Evolutionary conservation across 345 rosid species (phyloP).

Genomic region (Sonneratia alba): DNA sequence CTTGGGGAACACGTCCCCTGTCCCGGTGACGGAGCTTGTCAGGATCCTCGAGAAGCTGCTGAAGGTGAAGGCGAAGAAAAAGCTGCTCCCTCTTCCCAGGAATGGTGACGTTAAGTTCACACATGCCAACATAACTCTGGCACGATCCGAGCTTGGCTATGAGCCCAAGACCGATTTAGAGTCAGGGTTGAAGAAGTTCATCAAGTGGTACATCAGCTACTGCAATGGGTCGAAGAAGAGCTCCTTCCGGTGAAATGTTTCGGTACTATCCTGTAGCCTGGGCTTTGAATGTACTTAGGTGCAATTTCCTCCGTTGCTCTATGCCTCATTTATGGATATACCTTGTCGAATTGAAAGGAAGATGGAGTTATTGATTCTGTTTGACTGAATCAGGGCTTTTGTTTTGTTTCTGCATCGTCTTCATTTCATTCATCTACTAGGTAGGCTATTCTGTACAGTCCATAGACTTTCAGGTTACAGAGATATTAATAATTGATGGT

Average conservation of each 20-base stretch:
- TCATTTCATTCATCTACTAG: not conserved
- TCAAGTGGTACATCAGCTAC: slow-evolving; percentile 15
- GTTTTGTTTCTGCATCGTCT: not conserved
- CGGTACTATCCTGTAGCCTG: not conserved
- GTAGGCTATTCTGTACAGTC: not conserved
- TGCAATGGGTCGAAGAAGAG: slow-evolving; percentile 5
- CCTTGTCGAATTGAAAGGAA: not conserved
- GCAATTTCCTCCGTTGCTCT: not conserved
- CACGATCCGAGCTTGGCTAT: slow-evolving; percentile 11
- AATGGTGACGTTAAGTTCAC: slow-evolving; percentile 14
- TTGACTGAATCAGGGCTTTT: not conserved
- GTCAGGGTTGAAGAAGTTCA: slow-evolving; percentile 16
- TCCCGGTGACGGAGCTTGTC: slow-evolving; percentile 12
- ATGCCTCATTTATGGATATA: not conserved
- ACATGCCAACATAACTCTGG: slow-evolving; percentile 15
- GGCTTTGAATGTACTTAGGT: not conserved
- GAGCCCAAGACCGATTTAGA: slow-evolving; percentile 13
- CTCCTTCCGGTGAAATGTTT: slow-evolving; percentile 9
- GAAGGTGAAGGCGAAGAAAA: slow-evolving; percentile 16
- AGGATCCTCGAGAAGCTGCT: slow-evolving; percentile 14
- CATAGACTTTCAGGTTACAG: not conserved
- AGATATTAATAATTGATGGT: not conserved
- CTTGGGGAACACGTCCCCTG: slow-evolving; percentile 14
- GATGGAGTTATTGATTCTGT: not conserved
- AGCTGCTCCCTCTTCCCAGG: slow-evolving; percentile 13